These are phyloP conservation scores for Monilinia fructigena DNA, from an alignment of 2,329 filamentous ascomycete genomes.

Conservation along the genomic window DNA sequence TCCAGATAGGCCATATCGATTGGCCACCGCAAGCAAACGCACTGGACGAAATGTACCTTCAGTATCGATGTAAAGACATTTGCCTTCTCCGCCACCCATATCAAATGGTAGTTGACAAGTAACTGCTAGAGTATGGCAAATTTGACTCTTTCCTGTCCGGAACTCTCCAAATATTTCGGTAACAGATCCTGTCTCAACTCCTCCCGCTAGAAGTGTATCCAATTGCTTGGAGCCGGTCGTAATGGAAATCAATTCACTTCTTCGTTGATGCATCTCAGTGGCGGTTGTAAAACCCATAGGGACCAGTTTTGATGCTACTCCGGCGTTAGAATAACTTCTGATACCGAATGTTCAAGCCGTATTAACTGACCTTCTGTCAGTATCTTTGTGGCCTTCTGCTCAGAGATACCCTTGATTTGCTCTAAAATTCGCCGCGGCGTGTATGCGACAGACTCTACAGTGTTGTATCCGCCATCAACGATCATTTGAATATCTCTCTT, in stretches of 20 bases:
- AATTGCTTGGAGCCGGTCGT: conserved; percentile 97
- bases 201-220: conserved; percentile 90
- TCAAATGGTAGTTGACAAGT: conserved; percentile 98
- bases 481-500: conserved; percentile 93
- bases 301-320: conserved; percentile 83
- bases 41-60: conserved; percentile 97
- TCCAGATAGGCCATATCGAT: conserved; percentile 88
- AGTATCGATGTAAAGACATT: conserved; percentile 97
- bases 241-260: conserved; percentile 96
- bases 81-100: conserved; percentile 97
- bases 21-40: conserved; percentile 84
- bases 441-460: conserved; percentile 93
- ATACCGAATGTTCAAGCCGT: conserved; percentile 1
- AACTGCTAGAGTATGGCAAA: conserved; percentile 97
- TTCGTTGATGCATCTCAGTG: conserved; percentile 96
- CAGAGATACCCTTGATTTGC: conserved; percentile 96
- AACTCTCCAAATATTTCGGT: conserved; percentile 99
- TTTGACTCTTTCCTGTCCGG: conserved; percentile 95
- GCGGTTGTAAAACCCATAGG: conserved; percentile 99
- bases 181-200: conserved; percentile 94
- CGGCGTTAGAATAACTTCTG: conserved; percentile 14
- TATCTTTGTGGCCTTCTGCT: conserved; percentile 92
- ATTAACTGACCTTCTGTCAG: conserved; percentile 71
- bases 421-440: conserved; percentile 80
- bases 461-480: conserved; percentile 89